These are phyloP conservation scores for Neonectria hederae DNA, from an alignment of 2,329 filamentous ascomycete genomes.

Conservation along the genomic window DNA sequence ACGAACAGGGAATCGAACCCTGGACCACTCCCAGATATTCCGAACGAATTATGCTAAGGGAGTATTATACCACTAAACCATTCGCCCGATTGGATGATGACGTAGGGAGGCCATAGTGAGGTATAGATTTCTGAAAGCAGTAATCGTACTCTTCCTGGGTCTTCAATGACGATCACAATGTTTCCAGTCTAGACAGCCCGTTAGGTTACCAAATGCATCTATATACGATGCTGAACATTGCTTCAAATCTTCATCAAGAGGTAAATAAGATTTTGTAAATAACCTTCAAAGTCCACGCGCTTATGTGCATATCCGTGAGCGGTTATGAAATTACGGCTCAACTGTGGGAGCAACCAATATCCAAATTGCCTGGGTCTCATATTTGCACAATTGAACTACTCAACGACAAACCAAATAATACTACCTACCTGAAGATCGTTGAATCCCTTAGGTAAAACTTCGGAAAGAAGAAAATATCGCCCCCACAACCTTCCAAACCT, in stretches of 20 bases:
- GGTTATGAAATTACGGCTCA: not conserved
- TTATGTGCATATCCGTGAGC: not conserved
- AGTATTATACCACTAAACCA: slow-evolving; percentile 48
- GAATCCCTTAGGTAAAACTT: not conserved
- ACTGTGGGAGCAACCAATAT: not conserved
- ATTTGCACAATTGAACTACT: not conserved
- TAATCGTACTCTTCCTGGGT: too few species aligned
- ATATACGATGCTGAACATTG: not conserved
- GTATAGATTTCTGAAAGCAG: not conserved
- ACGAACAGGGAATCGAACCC: slow-evolving; percentile 47
- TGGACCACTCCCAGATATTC: slow-evolving; percentile 43
- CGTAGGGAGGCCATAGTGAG: accelerated
- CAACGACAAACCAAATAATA: not conserved
- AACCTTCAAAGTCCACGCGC: not conserved
- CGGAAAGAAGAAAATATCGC: not conserved
- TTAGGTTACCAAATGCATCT: not conserved
- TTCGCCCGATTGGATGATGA: slow-evolving; percentile 37
- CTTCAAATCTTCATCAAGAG: not conserved
- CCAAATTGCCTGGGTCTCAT: not conserved
- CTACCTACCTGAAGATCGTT: not conserved
- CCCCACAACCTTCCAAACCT: not conserved
- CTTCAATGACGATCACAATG: not conserved
- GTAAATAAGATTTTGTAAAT: not conserved
- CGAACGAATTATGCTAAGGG: slow-evolving; percentile 42
- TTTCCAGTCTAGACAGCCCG: not conserved